Base-by-base conservation (phyloP, 2,329 filamentous ascomycete genomes). In the Aspergillus ibericus region DNA sequence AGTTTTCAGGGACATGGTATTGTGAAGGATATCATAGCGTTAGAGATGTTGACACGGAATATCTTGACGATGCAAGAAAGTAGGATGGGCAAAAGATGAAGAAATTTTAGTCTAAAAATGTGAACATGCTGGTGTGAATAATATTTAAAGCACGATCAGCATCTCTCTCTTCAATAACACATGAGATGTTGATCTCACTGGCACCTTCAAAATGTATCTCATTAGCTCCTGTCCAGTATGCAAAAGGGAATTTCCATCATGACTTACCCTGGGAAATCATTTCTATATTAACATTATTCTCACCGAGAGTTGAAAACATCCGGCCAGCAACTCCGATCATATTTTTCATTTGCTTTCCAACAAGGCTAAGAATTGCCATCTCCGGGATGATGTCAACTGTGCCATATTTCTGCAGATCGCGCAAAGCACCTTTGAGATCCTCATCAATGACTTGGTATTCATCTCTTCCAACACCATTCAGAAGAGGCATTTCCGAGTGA, bases 111-210 rank as follows among this genome's bases (percentile, higher is more conserved):
- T 97, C 93, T 70, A 97, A 82, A 77, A 97, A 98, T 1, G 93
- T 97, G 74, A 99, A 98, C 58, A 99, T 85, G 79, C 93, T 93
- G 18, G 95, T 98, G 75, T 99, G 95, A 64, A 99, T 83, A 70
- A 98, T 92, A 73, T 96, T 98, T 82, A 99, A 89, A 32, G 95
- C 95, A 66, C 95, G 87, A 66, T 93, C 92, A 20, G 95, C 93
- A 72, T 98, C 92, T 65, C 88, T 83, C 66, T 92, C 91, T 69
- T 96, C 92, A 73, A 99, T 96, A 47, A 99, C 95, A 72, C 95
- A 99, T 10, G 92, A 96, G 60, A 99, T 99, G 76, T 98, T 99
- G 78, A 99, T 99, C 81, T 99, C 95, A 73, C 93, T 97, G 25
- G 95, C 95, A 69, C 93, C 92, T 96, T 66, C 22, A 66, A 53